Evolutionary conservation across 208 protist species (phyloP), one percentile per base, ranked within the genome.

Genomic region (Trypanosoma platydactyli): DNA sequence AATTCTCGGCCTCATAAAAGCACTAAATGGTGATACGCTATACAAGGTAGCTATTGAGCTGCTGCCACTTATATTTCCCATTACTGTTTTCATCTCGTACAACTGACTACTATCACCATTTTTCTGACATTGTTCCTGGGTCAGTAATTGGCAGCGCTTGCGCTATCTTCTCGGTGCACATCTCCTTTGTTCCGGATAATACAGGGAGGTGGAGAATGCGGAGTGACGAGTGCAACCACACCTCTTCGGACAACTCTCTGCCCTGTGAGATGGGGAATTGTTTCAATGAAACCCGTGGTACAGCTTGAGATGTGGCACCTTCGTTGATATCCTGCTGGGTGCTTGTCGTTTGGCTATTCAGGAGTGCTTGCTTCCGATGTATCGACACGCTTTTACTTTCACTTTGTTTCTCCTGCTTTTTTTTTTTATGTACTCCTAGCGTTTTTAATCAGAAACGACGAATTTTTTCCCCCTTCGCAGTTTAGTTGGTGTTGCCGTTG

Each of bases 91-190:
- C 29, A 42, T 84, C 16, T 22, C 60, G 80, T 27, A 84, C 77
- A 24, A 50, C 52, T 27, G 80, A 86, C 50, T 76, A 83, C 62
- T 25, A 68, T 30, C 80, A 86, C 66, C 68, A 86, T 59, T 84
- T 71, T 61, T 27, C 46, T 20, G 80, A 86, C 41, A 83, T 86
- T 53, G 33, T 80, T 5, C 64, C 44, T 27, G 80, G 80, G 22
- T 12, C 61, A 3, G 18, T 68, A 0, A 68, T 84, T 69, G 80
- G 80, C 22, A 61, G 68, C 4, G 20, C 53, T 5, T 78, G 69
- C 22, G 82, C 63, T 29, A 25, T 92, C 33, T 67, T 83, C 44
- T 50, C 81, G 15, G 68, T 73, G 3, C 25, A 29, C 11, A 54
- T 56, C 29, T 54, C 48, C 16, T 67, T 67, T 58, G 51, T 58